Evolutionary conservation across 1,284 basidiomycete genomes (phyloP).

Genomic region (Quambalaria eucalypti): DNA sequence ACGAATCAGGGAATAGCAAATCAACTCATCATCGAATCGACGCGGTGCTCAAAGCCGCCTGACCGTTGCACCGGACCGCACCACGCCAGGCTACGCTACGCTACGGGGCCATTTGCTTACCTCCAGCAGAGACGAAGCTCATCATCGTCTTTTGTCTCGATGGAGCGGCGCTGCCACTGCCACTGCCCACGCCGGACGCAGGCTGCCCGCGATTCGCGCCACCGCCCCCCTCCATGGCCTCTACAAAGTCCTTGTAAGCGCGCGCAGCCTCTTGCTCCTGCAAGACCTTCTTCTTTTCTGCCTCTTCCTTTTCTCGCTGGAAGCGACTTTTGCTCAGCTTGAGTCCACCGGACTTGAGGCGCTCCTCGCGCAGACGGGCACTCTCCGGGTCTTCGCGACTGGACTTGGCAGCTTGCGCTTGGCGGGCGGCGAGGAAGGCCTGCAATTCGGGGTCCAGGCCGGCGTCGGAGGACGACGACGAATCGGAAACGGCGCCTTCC

Average conservation of each 20-base stretch:
- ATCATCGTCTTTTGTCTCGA: not conserved
- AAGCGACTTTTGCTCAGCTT: conserved; percentile 16
- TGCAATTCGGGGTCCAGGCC: conserved; percentile 1
- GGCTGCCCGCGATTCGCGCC: not conserved
- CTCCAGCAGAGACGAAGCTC: conserved; percentile 26
- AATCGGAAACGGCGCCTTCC: too few relatives aligned
- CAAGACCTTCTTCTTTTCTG: conserved; percentile 23
- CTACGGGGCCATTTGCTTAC: too few relatives aligned
- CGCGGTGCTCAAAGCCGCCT: too few relatives aligned
- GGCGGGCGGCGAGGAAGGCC: conserved; percentile 1
- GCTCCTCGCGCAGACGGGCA: conserved; percentile 1
- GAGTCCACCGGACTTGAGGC: conserved; percentile 2
- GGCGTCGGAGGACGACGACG: too few relatives aligned
- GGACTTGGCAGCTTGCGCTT: not conserved
- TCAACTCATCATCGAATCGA: too few relatives aligned
- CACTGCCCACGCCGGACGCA: not conserved
- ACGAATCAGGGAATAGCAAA: too few relatives aligned
- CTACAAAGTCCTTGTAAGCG: conserved; percentile 34
- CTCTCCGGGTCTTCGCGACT: not conserved
- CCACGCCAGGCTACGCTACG: too few relatives aligned
- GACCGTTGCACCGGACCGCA: too few relatives aligned
- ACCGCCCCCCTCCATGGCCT: conserved; percentile 20
- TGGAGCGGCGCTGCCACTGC: not conserved
- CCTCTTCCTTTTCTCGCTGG: conserved; percentile 31
- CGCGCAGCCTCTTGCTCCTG: conserved; percentile 23